These are phyloP conservation scores for Trametes punicea DNA, from an alignment of 768 basidiomycete genomes.

Conservation along the genomic window DNA sequence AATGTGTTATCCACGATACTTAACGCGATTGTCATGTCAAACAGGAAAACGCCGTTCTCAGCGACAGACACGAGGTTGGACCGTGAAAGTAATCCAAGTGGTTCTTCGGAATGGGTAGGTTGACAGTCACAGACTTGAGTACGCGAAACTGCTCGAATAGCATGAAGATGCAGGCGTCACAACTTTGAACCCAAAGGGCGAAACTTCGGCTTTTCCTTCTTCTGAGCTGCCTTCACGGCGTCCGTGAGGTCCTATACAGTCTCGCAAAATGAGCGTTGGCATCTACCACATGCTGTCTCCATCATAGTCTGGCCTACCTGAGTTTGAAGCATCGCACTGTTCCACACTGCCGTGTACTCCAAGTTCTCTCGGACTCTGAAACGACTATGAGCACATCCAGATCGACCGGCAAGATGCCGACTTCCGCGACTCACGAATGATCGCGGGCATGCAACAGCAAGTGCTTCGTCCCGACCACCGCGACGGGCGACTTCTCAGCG, in stretches of 20 bases:
- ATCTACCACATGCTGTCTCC: neutral
- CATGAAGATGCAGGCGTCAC: neutral
- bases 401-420: neutral
- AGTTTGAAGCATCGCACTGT: slow-evolving; percentile 48
- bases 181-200: slow-evolving; percentile 16
- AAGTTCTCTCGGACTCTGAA: slow-evolving; percentile 44
- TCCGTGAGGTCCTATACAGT: slow-evolving; percentile 18
- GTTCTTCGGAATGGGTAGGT: too few relatives aligned
- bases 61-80: too few relatives aligned
- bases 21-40: too few relatives aligned
- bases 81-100: too few relatives aligned
- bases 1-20: too few relatives aligned
- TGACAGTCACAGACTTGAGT: too few relatives aligned
- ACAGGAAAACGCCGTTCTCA: too few relatives aligned
- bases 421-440: slow-evolving; percentile 51
- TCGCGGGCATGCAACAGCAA: slow-evolving; percentile 76
- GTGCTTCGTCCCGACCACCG: slow-evolving; percentile 73
- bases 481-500: slow-evolving; percentile 76
- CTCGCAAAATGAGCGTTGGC: neutral
- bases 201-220: slow-evolving; percentile 21
- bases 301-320: slow-evolving; percentile 33
- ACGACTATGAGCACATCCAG: neutral
- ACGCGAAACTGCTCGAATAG: too few relatives aligned
- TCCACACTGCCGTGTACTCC: slow-evolving; percentile 58
- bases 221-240: slow-evolving; percentile 17